These are phyloP conservation scores for Phaeosphaeria sp. DNA, from an alignment of 2,329 filamentous ascomycete genomes.

Conservation along the genomic window DNA sequence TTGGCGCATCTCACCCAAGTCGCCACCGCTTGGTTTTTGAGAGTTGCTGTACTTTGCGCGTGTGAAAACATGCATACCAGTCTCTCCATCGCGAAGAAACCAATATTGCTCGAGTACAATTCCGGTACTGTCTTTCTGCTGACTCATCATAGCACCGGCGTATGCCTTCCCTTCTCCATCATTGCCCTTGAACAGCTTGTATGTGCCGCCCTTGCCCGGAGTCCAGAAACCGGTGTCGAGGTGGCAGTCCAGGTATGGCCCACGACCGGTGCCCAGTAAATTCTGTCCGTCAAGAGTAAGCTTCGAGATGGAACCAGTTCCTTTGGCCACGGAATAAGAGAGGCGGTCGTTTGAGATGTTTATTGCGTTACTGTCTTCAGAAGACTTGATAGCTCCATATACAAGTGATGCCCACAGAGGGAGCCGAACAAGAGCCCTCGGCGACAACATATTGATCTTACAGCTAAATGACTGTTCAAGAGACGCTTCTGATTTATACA, in stretches of 20 bases:
- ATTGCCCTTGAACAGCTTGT: slow-evolving; percentile 59
- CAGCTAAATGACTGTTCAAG: not conserved
- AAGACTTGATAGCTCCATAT: slow-evolving; percentile 16
- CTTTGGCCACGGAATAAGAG: slow-evolving; percentile 20
- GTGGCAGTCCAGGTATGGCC: slow-evolving; percentile 69
- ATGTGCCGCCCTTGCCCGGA: slow-evolving; percentile 60
- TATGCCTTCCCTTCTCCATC: slow-evolving; percentile 61
- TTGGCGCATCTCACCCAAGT: slow-evolving; percentile 67
- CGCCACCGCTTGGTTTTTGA: slow-evolving; percentile 62
- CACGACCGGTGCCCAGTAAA: slow-evolving; percentile 62
- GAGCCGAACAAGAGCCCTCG: not conserved
- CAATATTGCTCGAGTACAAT: slow-evolving; percentile 70
- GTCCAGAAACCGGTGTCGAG: slow-evolving; percentile 67
- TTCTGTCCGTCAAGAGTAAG: slow-evolving; percentile 58
- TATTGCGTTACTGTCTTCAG: slow-evolving; percentile 15
- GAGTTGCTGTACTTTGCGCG: slow-evolving; percentile 67
- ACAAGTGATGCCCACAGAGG: slow-evolving; percentile 10
- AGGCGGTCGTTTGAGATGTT: slow-evolving; percentile 23
- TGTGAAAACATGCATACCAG: slow-evolving; percentile 67
- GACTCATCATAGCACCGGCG: slow-evolving; percentile 66
- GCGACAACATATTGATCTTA: not conserved
- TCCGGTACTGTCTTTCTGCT: slow-evolving; percentile 64
- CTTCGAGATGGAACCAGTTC: slow-evolving; percentile 11
- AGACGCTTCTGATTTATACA: not conserved
- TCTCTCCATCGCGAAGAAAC: slow-evolving; percentile 69